phyloP scores from a whole-genome alignment of 2,329 filamentous ascomycete genomes.

The Diaporthe vexans region DNA sequence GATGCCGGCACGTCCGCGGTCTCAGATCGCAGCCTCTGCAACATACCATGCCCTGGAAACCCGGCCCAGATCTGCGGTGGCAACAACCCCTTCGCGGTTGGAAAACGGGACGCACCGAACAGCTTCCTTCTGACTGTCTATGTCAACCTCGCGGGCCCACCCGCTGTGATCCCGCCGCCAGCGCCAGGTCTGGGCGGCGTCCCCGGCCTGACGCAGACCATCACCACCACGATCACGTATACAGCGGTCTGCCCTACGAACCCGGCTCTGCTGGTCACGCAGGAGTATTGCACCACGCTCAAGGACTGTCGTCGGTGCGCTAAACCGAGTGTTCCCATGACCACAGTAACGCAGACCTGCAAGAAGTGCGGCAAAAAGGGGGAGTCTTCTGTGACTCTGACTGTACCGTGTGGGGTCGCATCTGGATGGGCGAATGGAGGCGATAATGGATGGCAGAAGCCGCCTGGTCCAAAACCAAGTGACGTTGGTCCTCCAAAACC shows the following conservation, averaged over 20 bases:
- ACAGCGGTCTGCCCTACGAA: constrained; percentile 53
- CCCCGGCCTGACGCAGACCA: constrained; percentile 23
- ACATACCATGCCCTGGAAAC: constrained; percentile 59
- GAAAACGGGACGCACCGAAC: constrained; percentile 47
- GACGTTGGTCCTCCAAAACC: neutral
- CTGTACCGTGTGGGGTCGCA: constrained; percentile 47
- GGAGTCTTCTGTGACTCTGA: constrained; percentile 52
- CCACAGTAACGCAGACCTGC: constrained; percentile 49
- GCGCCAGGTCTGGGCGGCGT: constrained; percentile 48
- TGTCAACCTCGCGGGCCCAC: constrained; percentile 50
- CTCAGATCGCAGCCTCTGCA: constrained; percentile 51
- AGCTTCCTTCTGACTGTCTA: constrained; percentile 60
- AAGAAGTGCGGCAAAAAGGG: constrained; percentile 50
- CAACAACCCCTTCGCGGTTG: constrained; percentile 33
- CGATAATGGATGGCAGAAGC: neutral
- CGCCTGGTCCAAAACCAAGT: neutral
- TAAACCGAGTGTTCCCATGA: constrained; percentile 46
- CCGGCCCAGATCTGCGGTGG: constrained; percentile 59
- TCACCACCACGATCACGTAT: constrained; percentile 51
- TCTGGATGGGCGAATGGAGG: constrained; percentile 33
- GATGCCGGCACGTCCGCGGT: constrained; percentile 56
- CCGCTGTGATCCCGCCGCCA: constrained; percentile 51
- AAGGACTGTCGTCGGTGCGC: constrained; percentile 45
- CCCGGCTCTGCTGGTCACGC: constrained; percentile 49
- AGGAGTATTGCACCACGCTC: constrained; percentile 52